Base-by-base conservation (phyloP, 768 basidiomycete species). In the Sutorius australiensis region DNA sequence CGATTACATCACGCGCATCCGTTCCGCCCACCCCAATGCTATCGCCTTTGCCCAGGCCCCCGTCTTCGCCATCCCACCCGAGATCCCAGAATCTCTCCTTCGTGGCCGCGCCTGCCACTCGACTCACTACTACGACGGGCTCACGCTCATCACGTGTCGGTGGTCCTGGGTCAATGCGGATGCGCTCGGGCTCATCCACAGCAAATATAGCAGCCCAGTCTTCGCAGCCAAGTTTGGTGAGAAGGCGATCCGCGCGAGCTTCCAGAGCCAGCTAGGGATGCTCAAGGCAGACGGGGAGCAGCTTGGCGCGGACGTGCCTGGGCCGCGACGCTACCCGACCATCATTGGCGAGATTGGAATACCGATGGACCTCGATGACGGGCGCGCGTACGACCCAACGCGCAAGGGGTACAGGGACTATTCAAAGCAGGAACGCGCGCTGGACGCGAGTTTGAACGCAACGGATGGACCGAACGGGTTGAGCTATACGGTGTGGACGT, bases 91-190 rank as follows among this genome's bases (percentile, higher is more conserved):
- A 21, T 77, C 79, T 9, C 69, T 84, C 13, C 69, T 83, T 16
- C 77, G 80, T 13, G 85, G 94, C 2, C 83, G 87, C 2, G 84
- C 79, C 28, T 82, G 74, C 31, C 87, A 90, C 58, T 85, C 88
- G 5, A 77, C 85, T 0, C 95, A 98, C 67, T 98, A 93, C 68
- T 98, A 98, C 63, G 95, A 98, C 61, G 95, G 95, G 1, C 74
- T 98, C 37, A 98, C 95, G 0, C 80, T 98, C 38, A 76, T 98
- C n/a, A 89, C 90, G 32, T 78, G 91, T 33, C 91, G 94, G 62
- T 94, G 90, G 92, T 87, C 93, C 65, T 87, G 87, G 85, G 89
- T 92, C 78, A 98, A 98, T 61, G 93, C 92, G 2, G 94, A 98
- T 69, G 93, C 95, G 1, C 73, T 99, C 0, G 97, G 95, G 1